These are phyloP conservation scores for Agrocybe chaxingu DNA, from an alignment of 768 basidiomycete species.

Conservation along the genomic window DNA sequence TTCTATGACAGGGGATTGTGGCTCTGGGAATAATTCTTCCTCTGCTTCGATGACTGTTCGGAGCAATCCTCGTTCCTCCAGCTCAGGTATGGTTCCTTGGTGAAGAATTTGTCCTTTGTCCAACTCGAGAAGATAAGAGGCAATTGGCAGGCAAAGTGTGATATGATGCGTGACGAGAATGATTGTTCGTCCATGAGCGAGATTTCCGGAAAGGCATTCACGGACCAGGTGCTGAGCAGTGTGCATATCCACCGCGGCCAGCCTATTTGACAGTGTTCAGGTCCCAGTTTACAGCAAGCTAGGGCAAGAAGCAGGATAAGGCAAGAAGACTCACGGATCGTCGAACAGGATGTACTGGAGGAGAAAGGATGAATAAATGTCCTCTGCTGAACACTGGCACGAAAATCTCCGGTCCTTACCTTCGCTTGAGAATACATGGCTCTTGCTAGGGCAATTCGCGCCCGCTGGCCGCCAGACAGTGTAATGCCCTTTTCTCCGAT, in stretches of 20 bases:
- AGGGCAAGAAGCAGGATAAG: neutral
- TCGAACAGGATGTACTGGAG: slow-evolving; percentile 59
- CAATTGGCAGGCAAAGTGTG: slow-evolving; percentile 63
- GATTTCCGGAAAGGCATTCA: slow-evolving; percentile 57
- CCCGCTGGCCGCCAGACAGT: slow-evolving; percentile 71
- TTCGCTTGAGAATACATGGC: slow-evolving; percentile 74
- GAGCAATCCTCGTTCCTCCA: slow-evolving; percentile 41
- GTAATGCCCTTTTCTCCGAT: slow-evolving; percentile 83
- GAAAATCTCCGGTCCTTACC: slow-evolving; percentile 24
- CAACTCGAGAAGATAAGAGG: slow-evolving; percentile 66
- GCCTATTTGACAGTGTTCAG: slow-evolving; percentile 25
- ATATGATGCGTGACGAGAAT: slow-evolving; percentile 86
- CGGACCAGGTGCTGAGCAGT: slow-evolving; percentile 68
- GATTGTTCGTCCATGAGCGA: slow-evolving; percentile 66
- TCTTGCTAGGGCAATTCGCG: slow-evolving; percentile 72
- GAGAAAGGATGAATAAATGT: neutral
- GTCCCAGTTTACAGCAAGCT: neutral
- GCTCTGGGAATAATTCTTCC: slow-evolving; percentile 35
- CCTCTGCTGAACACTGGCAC: neutral
- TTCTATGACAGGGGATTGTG: slow-evolving; percentile 11
- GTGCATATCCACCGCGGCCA: slow-evolving; percentile 77
- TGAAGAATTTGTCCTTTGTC: slow-evolving; percentile 44
- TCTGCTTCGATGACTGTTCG: slow-evolving; percentile 42
- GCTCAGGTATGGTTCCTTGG: slow-evolving; percentile 47
- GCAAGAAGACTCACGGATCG: slow-evolving; percentile 51